phyloP scores from a whole-genome alignment of 495 filamentous ascomycete species.

The Glonium stellatum region DNA sequence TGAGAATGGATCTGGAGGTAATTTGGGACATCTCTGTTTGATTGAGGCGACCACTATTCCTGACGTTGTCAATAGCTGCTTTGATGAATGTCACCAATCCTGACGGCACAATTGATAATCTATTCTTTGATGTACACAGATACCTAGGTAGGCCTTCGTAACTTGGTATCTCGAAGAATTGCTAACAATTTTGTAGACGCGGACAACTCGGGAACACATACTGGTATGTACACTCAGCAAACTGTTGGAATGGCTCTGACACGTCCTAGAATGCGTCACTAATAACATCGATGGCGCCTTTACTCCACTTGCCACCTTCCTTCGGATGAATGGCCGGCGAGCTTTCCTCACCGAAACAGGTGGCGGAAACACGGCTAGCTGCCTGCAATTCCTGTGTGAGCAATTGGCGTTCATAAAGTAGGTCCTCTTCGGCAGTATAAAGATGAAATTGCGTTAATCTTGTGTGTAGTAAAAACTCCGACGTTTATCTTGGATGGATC shows the following conservation, averaged over 20 bases:
- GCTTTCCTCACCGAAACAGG: slow-evolving; percentile 52
- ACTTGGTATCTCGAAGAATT: no score
- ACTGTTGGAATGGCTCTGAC: slow-evolving; percentile 52
- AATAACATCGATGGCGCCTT: slow-evolving; percentile 47
- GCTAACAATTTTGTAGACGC: no score
- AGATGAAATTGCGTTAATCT: no score
- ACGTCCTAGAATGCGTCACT: slow-evolving; percentile 47
- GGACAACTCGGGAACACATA: no score
- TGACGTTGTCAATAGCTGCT: no score
- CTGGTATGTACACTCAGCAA: no score
- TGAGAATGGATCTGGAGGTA: slow-evolving; percentile 40
- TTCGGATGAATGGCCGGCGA: slow-evolving; percentile 44
- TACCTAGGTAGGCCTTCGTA: no score
- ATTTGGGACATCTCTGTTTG: no score
- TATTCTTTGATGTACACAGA: slow-evolving; percentile 53
- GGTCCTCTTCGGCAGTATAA: no score
- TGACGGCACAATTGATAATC: slow-evolving; percentile 45
- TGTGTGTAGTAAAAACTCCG: no score
- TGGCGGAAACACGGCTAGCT: slow-evolving; percentile 43
- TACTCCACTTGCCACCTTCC: slow-evolving; percentile 40
- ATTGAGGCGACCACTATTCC: no score
- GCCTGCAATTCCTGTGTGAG: slow-evolving; percentile 40
- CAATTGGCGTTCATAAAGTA: slow-evolving; percentile 43
- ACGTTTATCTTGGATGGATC: no score
- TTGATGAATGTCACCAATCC: slow-evolving; percentile 48